A percentile compares a stretch with the other conserved stretches of the same genome.
Conservation (phyloP, 1,139 yeast species). For the Keqinozyma sinolaborantium region DNA sequence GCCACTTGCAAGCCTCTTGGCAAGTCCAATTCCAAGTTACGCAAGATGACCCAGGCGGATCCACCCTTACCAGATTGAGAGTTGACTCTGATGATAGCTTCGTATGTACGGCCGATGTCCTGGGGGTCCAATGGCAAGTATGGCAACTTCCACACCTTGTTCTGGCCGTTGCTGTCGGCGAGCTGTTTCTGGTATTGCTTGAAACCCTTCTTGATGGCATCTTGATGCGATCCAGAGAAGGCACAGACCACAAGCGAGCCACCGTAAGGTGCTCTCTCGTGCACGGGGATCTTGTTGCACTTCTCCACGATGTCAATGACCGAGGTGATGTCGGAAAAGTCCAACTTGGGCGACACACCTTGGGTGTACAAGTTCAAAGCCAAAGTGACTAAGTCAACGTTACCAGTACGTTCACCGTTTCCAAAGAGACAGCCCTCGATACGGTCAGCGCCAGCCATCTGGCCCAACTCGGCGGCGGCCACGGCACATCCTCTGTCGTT, state of each 20-base stretch:
- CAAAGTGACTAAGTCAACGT: constrained; percentile 46
- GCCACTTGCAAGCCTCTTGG: constrained; percentile 45
- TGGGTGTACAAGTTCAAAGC: constrained; percentile 48
- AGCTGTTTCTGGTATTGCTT: constrained; percentile 25
- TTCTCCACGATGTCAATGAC: constrained; percentile 42
- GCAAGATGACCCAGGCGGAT: constrained; percentile 47
- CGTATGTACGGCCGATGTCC: constrained; percentile 48
- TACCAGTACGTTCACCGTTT: constrained; percentile 50
- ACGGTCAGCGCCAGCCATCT: constrained; percentile 49
- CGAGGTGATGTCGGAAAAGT: constrained; percentile 38
- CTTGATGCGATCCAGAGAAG: constrained; percentile 49
- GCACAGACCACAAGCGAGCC: constrained; percentile 50
- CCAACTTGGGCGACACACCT: constrained; percentile 42
- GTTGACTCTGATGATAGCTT: constrained; percentile 50
- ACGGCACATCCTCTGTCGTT: constrained; percentile 51
- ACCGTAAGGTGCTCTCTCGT: constrained; percentile 48
- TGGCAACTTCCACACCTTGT: constrained; percentile 39
- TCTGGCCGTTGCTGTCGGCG: constrained; percentile 16
- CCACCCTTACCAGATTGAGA: constrained; percentile 53
- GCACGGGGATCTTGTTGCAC: constrained; percentile 46
- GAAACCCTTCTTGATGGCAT: constrained; percentile 50
- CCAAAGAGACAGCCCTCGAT: constrained; percentile 51
- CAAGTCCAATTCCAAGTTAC: constrained; percentile 45
- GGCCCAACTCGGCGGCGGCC: constrained; percentile 48
- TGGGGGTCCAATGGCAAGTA: constrained; percentile 49